phyloP scores from a whole-genome alignment of 331 rosid species.

The Erythrophleum ivorense region DNA sequence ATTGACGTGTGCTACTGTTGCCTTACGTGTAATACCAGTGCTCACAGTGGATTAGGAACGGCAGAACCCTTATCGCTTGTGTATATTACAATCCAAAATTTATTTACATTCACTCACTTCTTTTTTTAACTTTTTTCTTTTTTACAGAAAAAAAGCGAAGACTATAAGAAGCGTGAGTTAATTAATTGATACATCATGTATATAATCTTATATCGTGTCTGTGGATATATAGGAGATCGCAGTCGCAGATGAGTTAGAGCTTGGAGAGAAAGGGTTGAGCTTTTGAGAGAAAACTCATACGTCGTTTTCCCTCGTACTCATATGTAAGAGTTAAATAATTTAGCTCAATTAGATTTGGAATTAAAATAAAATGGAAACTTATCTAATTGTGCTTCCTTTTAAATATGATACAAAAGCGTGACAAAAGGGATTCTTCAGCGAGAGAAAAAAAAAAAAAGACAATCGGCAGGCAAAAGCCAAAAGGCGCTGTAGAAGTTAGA shows the following conservation, averaged over 20 bases:
- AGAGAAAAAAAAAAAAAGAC: too few relatives aligned
- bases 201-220: too few relatives aligned
- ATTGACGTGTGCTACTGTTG: slow-evolving; percentile 18
- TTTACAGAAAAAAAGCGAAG: background rate
- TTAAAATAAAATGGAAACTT: background rate
- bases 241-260: background rate
- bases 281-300: too few relatives aligned
- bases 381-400: background rate
- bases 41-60: slow-evolving; percentile 10
- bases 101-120: background rate
- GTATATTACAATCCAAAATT: background rate
- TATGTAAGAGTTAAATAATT: background rate
- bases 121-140: background rate
- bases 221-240: too few relatives aligned
- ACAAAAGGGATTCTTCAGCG: too few relatives aligned
- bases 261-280: too few relatives aligned
- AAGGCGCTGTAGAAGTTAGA: too few relatives aligned
- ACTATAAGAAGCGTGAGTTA: too few relatives aligned
- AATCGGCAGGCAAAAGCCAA: too few relatives aligned
- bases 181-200: background rate
- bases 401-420: too few relatives aligned
- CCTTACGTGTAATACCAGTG: slow-evolving; percentile 35
- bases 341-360: background rate
- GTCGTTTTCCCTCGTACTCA: background rate
- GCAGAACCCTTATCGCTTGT: slow-evolving; percentile 32